phyloP scores from a whole-genome alignment of 2,329 filamentous ascomycete species.

The Xylariaceae sp. region DNA sequence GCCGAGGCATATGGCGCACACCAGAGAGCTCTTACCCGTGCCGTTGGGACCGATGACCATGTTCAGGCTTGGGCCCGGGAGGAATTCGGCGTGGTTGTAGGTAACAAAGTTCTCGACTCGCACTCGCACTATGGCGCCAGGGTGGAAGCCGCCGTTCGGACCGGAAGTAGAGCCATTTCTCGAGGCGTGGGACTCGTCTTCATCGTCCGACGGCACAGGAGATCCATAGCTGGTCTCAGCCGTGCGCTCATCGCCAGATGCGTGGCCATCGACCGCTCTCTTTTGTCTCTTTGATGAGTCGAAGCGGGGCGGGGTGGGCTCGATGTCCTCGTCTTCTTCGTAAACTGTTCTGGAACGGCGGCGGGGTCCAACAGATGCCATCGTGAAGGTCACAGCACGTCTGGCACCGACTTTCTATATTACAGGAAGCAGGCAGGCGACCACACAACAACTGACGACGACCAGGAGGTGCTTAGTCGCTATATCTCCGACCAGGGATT shows the following conservation, averaged over 20 bases:
- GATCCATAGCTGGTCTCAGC: constrained; percentile 10
- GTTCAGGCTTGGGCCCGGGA: constrained; percentile 85
- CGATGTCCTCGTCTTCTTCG: constrained; percentile 34
- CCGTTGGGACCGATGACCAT: constrained; percentile 99
- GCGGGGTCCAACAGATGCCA: constrained; percentile 29
- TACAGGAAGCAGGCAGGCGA: too few relatives aligned
- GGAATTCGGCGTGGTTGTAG: constrained; percentile 86
- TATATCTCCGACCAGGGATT: too few relatives aligned
- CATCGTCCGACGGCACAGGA: constrained; percentile 3
- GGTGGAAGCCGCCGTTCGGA: constrained; percentile 43
- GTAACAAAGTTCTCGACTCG: constrained; percentile 88
- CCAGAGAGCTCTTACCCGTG: constrained; percentile 93
- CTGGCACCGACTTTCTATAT: too few relatives aligned
- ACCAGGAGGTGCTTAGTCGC: too few relatives aligned
- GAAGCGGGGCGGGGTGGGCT: constrained; percentile 23
- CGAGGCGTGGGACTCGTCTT: constrained; percentile 13
- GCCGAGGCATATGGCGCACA: constrained; percentile 93
- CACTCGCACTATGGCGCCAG: constrained; percentile 85
- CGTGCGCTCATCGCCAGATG: constrained; percentile 10
- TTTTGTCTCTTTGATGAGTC: constrained; percentile 25
- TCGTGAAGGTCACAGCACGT: constrained; percentile 16
- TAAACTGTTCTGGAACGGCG: constrained; percentile 40
- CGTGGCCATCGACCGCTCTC: constrained; percentile 3
- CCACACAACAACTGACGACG: too few relatives aligned
- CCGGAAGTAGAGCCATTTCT: constrained; percentile 3